phyloP scores from a whole-genome alignment of 176 grass and related monocot genomes.

The Cymbopogon citratus region DNA sequence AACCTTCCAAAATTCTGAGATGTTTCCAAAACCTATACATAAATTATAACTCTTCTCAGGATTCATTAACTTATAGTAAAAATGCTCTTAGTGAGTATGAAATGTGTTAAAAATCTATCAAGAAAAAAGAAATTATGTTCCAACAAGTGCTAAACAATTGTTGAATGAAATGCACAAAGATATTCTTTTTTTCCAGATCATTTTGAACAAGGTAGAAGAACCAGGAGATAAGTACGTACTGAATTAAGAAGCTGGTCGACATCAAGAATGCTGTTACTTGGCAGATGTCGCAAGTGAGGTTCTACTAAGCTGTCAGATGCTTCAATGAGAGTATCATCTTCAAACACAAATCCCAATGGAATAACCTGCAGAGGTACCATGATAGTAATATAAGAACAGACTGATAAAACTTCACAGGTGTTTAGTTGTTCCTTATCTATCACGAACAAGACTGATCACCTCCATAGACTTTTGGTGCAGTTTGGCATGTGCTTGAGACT shows the following conservation, averaged over 20 bases:
- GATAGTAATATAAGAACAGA: constrained; percentile 28
- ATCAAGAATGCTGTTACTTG: constrained; percentile 49
- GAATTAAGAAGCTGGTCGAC: constrained; percentile 75
- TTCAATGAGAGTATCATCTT: constrained; percentile 75
- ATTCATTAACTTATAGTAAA: neutral
- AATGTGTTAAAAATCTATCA: neutral
- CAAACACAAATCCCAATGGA: constrained; percentile 53
- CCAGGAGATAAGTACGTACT: constrained; percentile 30
- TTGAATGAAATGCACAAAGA: neutral
- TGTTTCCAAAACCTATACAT: constrained; percentile 50
- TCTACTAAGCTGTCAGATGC: constrained; percentile 43
- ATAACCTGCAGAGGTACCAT: constrained; percentile 51
- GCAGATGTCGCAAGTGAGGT: constrained; percentile 21
- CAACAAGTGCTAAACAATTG: neutral
- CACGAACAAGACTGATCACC: constrained; percentile 34
- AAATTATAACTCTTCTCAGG: constrained; percentile 17
- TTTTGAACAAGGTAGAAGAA: constrained; percentile 8
- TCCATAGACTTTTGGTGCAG: constrained; percentile 50
- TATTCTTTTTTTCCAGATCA: neutral
- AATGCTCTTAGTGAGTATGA: neutral
- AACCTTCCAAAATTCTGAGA: constrained; percentile 54
- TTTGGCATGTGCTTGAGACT: constrained; percentile 19
- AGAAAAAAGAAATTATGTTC: neutral
- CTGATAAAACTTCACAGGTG: neutral
- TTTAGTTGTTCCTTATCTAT: constrained; percentile 1